Percentiles rank a stretch among this genome's conserved stretches.
phyloP scores from a whole-genome alignment of 495 filamentous ascomycete species.

The Astrothelium macrocarpum region DNA sequence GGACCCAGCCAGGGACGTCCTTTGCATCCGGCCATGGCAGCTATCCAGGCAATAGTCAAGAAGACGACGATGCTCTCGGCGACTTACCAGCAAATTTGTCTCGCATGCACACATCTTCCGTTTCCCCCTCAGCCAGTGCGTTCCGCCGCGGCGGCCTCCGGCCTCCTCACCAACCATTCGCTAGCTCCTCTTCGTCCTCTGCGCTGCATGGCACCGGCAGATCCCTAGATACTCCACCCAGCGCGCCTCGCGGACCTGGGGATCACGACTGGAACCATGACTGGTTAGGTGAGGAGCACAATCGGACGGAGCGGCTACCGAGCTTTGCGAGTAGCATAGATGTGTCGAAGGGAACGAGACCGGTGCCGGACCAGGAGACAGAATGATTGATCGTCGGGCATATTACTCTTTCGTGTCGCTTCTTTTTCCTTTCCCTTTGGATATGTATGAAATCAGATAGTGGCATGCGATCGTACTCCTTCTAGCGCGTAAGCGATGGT shows the following conservation, averaged over 20 bases:
- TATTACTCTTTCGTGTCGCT: too few species aligned
- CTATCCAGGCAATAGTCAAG: neutral
- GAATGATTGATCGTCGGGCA: too few species aligned
- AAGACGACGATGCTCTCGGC: neutral
- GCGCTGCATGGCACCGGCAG: neutral
- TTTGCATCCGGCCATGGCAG: neutral
- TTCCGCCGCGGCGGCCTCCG: neutral
- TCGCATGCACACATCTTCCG: neutral
- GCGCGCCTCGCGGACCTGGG: neutral
- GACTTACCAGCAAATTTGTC: neutral
- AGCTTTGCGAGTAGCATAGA: neutral
- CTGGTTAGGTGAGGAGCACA: neutral
- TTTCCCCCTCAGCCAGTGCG: neutral
- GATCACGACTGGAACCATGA: slow-evolving; percentile 4
- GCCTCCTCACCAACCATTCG: neutral
- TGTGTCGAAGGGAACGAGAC: neutral
- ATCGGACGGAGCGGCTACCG: neutral
- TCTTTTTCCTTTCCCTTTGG: neutral
- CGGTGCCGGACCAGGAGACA: neutral
- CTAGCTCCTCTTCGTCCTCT: neutral
- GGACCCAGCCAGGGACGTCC: neutral
- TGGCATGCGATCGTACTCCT: too few species aligned
- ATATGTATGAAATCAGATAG: neutral
- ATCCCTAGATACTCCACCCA: neutral
- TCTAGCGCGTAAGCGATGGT: too few species aligned